Evolutionary conservation across 2,329 filamentous ascomycete genomes (phyloP).

Genomic region (Lachnellula occidentalis): DNA sequence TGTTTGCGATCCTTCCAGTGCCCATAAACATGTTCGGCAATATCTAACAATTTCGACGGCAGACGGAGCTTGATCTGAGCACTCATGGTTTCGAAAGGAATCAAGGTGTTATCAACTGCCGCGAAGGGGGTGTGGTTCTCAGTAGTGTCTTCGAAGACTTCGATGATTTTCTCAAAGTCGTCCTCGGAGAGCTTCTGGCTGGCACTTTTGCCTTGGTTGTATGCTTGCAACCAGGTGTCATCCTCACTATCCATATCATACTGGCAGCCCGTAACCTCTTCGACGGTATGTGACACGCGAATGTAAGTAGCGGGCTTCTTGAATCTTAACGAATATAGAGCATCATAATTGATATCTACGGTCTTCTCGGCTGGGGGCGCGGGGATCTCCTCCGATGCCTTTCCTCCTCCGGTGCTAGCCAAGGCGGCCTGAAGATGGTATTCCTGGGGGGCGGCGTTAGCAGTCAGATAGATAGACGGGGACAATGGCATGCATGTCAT

Average conservation of each 20-base stretch:
- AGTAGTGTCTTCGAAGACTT: constrained; percentile 87
- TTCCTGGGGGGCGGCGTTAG: constrained; percentile 22
- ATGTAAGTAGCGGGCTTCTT: constrained; percentile 89
- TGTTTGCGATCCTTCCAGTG: constrained; percentile 77
- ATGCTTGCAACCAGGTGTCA: constrained; percentile 73
- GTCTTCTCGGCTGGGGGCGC: constrained; percentile 60
- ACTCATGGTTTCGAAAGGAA: constrained; percentile 72
- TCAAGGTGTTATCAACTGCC: constrained; percentile 79
- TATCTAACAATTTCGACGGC: constrained; percentile 37
- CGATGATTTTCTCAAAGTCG: constrained; percentile 90
- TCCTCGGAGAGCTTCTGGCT: constrained; percentile 72
- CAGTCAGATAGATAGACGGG: background rate
- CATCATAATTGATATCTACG: constrained; percentile 72
- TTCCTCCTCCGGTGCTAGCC: constrained; percentile 20
- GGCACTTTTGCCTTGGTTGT: constrained; percentile 70
- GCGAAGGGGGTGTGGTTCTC: constrained; percentile 82
- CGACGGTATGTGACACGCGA: constrained; percentile 94
- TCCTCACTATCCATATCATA: constrained; percentile 97
- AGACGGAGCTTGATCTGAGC: constrained; percentile 31
- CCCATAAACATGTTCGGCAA: constrained; percentile 77
- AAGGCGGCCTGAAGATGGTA: constrained; percentile 33
- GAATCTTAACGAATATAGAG: constrained; percentile 75
- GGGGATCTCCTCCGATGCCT: constrained; percentile 43
- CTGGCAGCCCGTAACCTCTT: constrained; percentile 82
- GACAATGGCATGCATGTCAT: constrained; percentile 8